Conservation (phyloP, 768 basidiomycete species). For the Chalciporus sphaerocephalus region DNA sequence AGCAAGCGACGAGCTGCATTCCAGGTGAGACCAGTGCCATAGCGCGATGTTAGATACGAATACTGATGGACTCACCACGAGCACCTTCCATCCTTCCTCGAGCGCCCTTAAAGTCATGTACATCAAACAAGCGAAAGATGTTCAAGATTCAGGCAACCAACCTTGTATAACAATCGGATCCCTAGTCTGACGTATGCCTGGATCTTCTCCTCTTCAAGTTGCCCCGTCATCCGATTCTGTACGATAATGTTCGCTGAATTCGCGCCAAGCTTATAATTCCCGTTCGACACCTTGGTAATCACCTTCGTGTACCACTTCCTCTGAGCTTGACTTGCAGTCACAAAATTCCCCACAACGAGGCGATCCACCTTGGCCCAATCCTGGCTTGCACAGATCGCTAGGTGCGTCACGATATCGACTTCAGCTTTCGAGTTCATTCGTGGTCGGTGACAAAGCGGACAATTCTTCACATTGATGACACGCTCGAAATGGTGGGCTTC, state of each 20-base stretch:
- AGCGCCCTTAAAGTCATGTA: conserved; percentile 51
- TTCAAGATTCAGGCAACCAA: conserved; percentile 17
- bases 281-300: conserved; percentile 78
- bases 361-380: conserved; percentile 89
- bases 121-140: conserved; percentile 1
- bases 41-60: not conserved
- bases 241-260: conserved; percentile 99
- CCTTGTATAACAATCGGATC: conserved; percentile 88
- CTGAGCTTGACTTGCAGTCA: conserved; percentile 92
- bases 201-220: conserved; percentile 98
- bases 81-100: conserved; percentile 85
- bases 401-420: conserved; percentile 91
- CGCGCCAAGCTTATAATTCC: conserved; percentile 87
- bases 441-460: conserved; percentile 89
- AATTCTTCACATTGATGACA: conserved; percentile 92
- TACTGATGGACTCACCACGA: conserved; percentile 56
- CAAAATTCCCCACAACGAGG: conserved; percentile 91
- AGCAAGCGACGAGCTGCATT: conserved; percentile 71
- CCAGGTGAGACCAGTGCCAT: not conserved
- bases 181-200: conserved; percentile 89
- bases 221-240: conserved; percentile 87
- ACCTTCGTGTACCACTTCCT: conserved; percentile 96
- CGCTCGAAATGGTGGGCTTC: conserved; percentile 57
- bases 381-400: conserved; percentile 92
- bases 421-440: conserved; percentile 83